Percentiles rank a stretch among this genome's conserved stretches.
These are phyloP conservation scores for Tricladium varicosporioides DNA, from an alignment of 2,329 filamentous ascomycete genomes.

Conservation along the genomic window DNA sequence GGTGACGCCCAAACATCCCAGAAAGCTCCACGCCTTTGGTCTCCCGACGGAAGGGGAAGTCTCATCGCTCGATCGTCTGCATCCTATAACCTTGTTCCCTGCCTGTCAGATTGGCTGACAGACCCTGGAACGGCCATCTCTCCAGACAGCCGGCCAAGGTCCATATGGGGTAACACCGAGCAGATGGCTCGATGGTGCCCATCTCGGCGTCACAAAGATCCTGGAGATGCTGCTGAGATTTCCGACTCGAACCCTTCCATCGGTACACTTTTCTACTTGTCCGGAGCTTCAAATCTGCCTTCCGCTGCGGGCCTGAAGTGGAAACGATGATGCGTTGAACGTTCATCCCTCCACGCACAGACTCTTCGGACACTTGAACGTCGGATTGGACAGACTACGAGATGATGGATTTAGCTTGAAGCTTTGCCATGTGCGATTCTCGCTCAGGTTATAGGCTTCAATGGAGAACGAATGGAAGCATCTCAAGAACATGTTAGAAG, in stretches of 20 bases:
- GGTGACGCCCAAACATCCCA: not conserved
- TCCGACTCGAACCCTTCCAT: slow-evolving; percentile 5
- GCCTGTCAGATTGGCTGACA: not conserved
- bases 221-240: not conserved
- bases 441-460: no score
- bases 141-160: not conserved
- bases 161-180: not conserved
- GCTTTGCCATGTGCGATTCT: no score
- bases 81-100: slow-evolving; percentile 17
- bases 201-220: no score
- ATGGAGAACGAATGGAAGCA: no score
- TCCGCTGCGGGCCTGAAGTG: not conserved
- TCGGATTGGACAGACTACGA: no score
- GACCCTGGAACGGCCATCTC: not conserved
- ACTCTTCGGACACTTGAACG: no score
- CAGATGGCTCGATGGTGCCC: slow-evolving; percentile 2
- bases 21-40: no score
- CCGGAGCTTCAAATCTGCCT: not conserved
- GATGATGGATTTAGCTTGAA: no score
- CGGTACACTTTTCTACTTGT: slow-evolving; percentile 2
- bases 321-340: no score
- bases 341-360: no score
- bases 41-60: slow-evolving; percentile 12
- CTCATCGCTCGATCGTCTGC: slow-evolving; percentile 22
- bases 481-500: no score